These are phyloP conservation scores for Arbutus unedo DNA, from an alignment of 148 eudicot species.

Conservation along the genomic window DNA sequence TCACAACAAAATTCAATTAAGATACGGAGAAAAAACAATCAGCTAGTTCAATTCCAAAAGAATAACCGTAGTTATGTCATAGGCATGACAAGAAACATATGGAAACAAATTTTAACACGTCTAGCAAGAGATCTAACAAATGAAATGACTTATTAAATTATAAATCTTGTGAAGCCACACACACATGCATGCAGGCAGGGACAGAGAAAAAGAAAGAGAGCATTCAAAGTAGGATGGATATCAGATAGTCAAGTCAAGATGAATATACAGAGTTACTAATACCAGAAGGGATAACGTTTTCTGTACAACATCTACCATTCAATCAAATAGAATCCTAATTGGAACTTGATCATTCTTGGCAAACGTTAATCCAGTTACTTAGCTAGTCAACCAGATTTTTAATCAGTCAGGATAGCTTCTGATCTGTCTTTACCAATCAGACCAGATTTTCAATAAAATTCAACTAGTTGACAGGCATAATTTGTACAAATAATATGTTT, in stretches of 20 bases:
- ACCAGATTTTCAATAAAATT: not conserved
- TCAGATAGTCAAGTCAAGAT: not conserved
- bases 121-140: not conserved
- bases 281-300: not conserved
- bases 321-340: conserved; percentile 4
- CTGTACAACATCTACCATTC: not conserved
- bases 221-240: not conserved
- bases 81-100: not conserved
- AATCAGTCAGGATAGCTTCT: conserved; percentile 7
- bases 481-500: not conserved
- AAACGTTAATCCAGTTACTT: not conserved
- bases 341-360: conserved; percentile 3
- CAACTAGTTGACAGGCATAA: not conserved
- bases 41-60: not conserved
- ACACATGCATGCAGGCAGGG: not conserved
- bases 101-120: not conserved
- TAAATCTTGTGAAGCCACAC: not conserved
- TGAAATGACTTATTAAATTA: not conserved
- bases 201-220: too few relatives aligned
- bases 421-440: not conserved
- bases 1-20: not conserved
- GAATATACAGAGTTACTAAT: not conserved
- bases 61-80: not conserved
- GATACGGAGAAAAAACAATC: not conserved
- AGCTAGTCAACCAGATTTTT: not conserved